Evolutionary conservation across 495 filamentous ascomycete species (phyloP).

Genomic region (Talaromyces trachyspermus): DNA sequence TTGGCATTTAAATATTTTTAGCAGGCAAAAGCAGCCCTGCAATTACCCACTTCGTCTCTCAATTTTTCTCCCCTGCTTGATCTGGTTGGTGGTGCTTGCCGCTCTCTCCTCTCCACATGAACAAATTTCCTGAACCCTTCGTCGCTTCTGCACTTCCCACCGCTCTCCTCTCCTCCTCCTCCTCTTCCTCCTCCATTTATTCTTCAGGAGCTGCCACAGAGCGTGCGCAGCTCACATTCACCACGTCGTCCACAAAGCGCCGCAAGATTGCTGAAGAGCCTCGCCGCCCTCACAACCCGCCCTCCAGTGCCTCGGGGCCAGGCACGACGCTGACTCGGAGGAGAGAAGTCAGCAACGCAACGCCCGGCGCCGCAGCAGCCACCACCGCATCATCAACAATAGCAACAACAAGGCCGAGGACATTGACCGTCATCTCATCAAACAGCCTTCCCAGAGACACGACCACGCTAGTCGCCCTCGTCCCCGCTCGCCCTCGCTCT

Average conservation of each 20-base stretch:
- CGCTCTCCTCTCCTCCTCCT: not conserved
- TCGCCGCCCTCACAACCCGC: constrained; percentile 23
- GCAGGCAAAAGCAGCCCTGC: too few species aligned
- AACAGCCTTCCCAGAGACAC: not conserved
- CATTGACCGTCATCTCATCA: too few species aligned
- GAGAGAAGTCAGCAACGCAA: constrained; percentile 36
- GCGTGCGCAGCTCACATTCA: constrained; percentile 68
- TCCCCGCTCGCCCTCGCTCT: constrained; percentile 16
- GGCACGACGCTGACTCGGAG: constrained; percentile 18
- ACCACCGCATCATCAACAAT: not conserved
- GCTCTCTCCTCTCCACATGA: too few species aligned
- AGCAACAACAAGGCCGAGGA: not conserved
- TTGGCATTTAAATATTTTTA: too few species aligned
- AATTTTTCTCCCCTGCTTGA: too few species aligned
- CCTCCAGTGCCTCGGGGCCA: constrained; percentile 25
- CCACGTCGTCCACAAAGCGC: constrained; percentile 88
- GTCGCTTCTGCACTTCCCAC: too few species aligned
- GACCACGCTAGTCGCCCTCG: constrained; percentile 1
- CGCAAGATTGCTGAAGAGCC: constrained; percentile 64
- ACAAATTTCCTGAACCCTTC: too few species aligned
- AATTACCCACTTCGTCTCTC: too few species aligned
- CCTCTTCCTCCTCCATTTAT: constrained; percentile 6
- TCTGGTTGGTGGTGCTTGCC: too few species aligned
- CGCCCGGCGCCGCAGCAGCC: constrained; percentile 18
- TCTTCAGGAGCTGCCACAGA: constrained; percentile 41